Percentiles rank a stretch among this genome's conserved stretches.
phyloP scores from a whole-genome alignment of 2,329 filamentous ascomycete genomes.

The Pyricularia pennisetigena region DNA sequence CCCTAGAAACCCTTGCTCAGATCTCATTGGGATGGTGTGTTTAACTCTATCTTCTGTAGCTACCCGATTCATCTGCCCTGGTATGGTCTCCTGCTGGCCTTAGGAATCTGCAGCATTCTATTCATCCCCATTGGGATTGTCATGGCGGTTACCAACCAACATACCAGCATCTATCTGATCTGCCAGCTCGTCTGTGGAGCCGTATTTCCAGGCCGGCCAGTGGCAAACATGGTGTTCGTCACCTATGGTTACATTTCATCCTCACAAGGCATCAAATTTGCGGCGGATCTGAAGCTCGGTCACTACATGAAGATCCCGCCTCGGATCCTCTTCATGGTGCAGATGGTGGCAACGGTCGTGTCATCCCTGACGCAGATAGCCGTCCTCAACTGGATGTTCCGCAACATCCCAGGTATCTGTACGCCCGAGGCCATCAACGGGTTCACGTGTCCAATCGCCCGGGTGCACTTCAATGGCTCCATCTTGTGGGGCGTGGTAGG shows the following conservation, averaged over 20 bases:
- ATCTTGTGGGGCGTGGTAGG: constrained; percentile 88
- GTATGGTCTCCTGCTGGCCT: constrained; percentile 73
- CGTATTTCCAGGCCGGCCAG: constrained; percentile 73
- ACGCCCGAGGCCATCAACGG: constrained; percentile 73
- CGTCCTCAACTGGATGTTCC: constrained; percentile 86
- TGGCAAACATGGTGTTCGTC: constrained; percentile 90
- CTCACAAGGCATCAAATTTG: constrained; percentile 82
- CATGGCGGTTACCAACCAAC: constrained; percentile 87
- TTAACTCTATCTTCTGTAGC: constrained; percentile 24
- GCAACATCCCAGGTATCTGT: constrained; percentile 66
- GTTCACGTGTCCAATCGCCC: constrained; percentile 78
- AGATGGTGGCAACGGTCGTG: constrained; percentile 65
- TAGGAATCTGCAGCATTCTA: constrained; percentile 68
- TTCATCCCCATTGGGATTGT: constrained; percentile 90
- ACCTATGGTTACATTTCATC: constrained; percentile 87
- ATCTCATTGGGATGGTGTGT: neutral
- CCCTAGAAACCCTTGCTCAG: neutral
- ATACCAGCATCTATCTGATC: constrained; percentile 77
- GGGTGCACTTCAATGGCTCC: constrained; percentile 83
- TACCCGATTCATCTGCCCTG: constrained; percentile 77
- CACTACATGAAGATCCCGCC: constrained; percentile 86
- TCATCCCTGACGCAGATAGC: constrained; percentile 74
- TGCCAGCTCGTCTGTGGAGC: constrained; percentile 78
- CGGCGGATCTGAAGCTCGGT: constrained; percentile 76
- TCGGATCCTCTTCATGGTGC: constrained; percentile 67